These are phyloP conservation scores for Dunaliella primolecta DNA, from an alignment of 139 green algal species.

Conservation along the genomic window DNA sequence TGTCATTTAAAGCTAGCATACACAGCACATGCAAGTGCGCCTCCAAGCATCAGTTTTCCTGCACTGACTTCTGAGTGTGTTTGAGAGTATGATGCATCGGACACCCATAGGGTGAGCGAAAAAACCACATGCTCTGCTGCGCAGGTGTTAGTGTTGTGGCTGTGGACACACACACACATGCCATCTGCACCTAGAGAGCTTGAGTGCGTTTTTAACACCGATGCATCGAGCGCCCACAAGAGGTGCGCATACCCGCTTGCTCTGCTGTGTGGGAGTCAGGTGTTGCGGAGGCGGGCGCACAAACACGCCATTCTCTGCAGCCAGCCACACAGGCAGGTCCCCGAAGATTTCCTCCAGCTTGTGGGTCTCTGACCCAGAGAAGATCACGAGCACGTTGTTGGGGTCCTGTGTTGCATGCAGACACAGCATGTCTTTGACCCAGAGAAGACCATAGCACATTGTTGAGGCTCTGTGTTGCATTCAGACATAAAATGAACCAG, in stretches of 20 bases:
- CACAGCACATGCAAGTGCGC: no score
- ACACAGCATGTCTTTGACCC: slow-evolving; percentile 9
- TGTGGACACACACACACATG: no score
- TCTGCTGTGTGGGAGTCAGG: slow-evolving; percentile 9
- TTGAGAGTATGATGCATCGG: no score
- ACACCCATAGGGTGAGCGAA: no score
- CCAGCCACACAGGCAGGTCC: slow-evolving; percentile 75
- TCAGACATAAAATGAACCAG: neutral
- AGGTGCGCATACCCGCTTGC: neutral
- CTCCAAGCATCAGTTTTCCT: no score
- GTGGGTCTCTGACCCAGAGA: slow-evolving; percentile 67
- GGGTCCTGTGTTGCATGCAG: slow-evolving; percentile 50
- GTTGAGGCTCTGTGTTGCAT: neutral
- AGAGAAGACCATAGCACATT: neutral
- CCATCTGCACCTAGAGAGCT: no score
- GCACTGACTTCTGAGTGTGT: no score
- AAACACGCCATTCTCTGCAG: slow-evolving; percentile 95
- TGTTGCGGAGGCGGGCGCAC: slow-evolving; percentile 63
- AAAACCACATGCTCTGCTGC: no score
- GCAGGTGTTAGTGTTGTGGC: no score
- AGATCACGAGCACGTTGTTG: slow-evolving; percentile 76
- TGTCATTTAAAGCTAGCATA: no score
- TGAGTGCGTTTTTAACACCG: no score
- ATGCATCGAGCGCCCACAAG: neutral
- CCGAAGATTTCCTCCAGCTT: slow-evolving; percentile 86